phyloP scores from a whole-genome alignment of 1,284 basidiomycete species.

The Austropuccinia psidii region DNA sequence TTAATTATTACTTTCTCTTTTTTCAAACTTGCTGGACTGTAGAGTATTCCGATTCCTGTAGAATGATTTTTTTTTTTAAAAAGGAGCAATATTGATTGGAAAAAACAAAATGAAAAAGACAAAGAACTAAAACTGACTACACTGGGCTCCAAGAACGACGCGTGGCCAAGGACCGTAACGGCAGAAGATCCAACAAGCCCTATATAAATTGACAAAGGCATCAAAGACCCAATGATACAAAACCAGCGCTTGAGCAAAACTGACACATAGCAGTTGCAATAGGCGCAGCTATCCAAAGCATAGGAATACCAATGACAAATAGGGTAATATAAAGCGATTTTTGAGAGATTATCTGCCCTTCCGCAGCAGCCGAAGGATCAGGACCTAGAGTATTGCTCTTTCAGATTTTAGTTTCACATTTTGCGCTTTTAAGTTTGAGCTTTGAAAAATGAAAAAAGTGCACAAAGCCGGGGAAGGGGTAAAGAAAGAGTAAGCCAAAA shows the following conservation, averaged over 20 bases:
- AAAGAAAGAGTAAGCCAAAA: background rate
- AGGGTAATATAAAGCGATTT: conserved; percentile 58
- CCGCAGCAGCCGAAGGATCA: conserved; percentile 4
- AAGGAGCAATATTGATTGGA: background rate
- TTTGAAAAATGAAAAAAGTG: conserved; percentile 12
- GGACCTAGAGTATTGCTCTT: too few relatives aligned
- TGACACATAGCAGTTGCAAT: conserved; percentile 35
- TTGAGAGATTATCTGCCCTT: conserved; percentile 39
- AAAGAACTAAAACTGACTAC: conserved; percentile 70
- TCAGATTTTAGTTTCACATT: too few relatives aligned
- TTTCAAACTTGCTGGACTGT: conserved; percentile 30
- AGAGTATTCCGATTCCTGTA: conserved; percentile 32
- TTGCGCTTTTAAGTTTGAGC: conserved; percentile 16
- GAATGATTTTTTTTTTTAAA: background rate
- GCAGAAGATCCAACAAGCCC: conserved; percentile 49
- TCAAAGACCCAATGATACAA: background rate
- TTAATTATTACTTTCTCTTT: too few relatives aligned
- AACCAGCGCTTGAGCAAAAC: background rate
- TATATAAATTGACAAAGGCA: conserved; percentile 17
- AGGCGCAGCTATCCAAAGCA: conserved; percentile 41
- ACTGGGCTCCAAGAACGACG: conserved; percentile 73
- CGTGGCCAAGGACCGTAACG: conserved; percentile 61
- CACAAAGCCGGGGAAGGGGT: background rate
- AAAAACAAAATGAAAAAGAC: background rate
- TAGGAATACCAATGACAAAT: conserved; percentile 47